Percentiles rank a stretch among this genome's conserved stretches.
Evolutionary conservation across 2,329 filamentous ascomycete species (phyloP).

Genomic region (Diaporthe caulivora): DNA sequence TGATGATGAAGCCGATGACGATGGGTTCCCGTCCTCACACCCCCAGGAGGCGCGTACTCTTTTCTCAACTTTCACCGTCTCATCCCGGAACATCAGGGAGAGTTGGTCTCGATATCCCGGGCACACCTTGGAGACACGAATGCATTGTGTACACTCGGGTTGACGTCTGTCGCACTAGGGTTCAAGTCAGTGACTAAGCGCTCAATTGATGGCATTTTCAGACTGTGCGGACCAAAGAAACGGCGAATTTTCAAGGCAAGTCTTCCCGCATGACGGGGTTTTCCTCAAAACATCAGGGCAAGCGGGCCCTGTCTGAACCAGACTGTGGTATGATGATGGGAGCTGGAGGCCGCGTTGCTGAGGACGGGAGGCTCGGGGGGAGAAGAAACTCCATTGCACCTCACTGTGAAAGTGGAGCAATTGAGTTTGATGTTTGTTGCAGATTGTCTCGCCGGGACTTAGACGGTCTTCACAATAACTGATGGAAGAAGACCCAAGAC

Average conservation of each 20-base stretch:
- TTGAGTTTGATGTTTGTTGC: background rate
- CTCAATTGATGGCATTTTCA: background rate
- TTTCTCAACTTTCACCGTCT: slow-evolving; percentile 71
- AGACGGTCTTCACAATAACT: background rate
- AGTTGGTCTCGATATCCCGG: slow-evolving; percentile 75
- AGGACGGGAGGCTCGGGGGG: background rate
- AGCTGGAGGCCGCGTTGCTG: background rate
- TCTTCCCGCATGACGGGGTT: background rate
- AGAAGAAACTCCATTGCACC: background rate
- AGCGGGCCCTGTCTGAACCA: background rate
- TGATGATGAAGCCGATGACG: slow-evolving; percentile 43
- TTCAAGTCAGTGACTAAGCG: slow-evolving; percentile 28
- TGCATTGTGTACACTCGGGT: slow-evolving; percentile 73
- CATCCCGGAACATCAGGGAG: slow-evolving; percentile 75
- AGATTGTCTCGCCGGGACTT: background rate
- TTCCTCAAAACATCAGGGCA: background rate
- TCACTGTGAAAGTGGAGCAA: background rate
- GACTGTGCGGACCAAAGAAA: too few relatives aligned
- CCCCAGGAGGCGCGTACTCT: slow-evolving; percentile 68
- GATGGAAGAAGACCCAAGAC: slow-evolving; percentile 9
- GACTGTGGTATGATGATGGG: background rate
- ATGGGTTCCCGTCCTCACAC: slow-evolving; percentile 43
- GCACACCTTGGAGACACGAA: slow-evolving; percentile 69
- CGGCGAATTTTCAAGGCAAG: background rate
- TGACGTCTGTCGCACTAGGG: slow-evolving; percentile 70